Base-by-base conservation (phyloP, 2,329 filamentous ascomycete species). In the Fusarium sp. region DNA sequence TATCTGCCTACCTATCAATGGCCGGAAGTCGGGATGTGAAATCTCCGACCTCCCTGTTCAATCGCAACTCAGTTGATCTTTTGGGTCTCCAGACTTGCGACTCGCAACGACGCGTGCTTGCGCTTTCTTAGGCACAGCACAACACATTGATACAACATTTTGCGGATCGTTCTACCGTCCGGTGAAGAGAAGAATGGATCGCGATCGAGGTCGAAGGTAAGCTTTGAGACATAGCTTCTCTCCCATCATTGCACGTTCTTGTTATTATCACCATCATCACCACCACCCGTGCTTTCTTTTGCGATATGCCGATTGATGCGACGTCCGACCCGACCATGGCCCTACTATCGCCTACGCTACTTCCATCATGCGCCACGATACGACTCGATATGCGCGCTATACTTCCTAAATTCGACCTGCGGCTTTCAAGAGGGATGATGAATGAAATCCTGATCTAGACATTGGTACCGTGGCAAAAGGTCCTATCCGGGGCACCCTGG, bases 191-290 rank as follows among this genome's bases (percentile, higher is more conserved):
- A 68, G 36, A 12, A 80, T 80, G 78, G 78, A 80, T 62, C 78
- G 79, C 52, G 79, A 81, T 62, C 77, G 79, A 57, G 78, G 79
- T 63, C 71, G 79, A 50, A 79, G 79, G 80, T 81, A 66, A 75
- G 77, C 64, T 37, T 38, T 42, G 33, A 44, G 31, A n/a, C 42
- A 65, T 70, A 41, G 23, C 61, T 69, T 44, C 51, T 41, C 18
- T 31, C 34, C 28, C n/a, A 38, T 50, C 31, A 23, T 54, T 54
- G 34, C 55, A 45, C 28, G 13, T 56, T 15, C 45, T 40, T 46
- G 23, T 41, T 46, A 33, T 41, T 37, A 63, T 53, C 57, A 56
- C 33, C 52, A 62, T 52, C 30, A 46, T 52, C 30, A 46, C 40
- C 31, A 31, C 47, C 45, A 47, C 42, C 49, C 13, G n/a, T 38